phyloP scores from a whole-genome alignment of 2,329 filamentous ascomycete species.

The Penicillium sp. region DNA sequence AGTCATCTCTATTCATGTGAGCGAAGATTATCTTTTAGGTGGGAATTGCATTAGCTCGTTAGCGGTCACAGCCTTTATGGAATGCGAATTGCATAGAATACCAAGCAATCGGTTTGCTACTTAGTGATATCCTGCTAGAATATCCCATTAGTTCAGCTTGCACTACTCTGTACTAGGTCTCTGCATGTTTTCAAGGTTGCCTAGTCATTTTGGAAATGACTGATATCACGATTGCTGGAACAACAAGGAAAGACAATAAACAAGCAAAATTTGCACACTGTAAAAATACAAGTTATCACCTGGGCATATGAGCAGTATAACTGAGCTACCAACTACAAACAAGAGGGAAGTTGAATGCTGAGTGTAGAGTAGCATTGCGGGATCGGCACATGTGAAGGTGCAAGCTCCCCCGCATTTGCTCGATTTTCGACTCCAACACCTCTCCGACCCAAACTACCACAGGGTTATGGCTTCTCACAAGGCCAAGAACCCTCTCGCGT shows the following conservation, averaged over 20 bases:
- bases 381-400: conserved; percentile 7
- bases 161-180: too few relatives aligned
- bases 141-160: too few relatives aligned
- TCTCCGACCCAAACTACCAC: conserved; percentile 3
- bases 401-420: conserved; percentile 24
- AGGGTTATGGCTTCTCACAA: conserved; percentile 35
- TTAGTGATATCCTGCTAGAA: too few relatives aligned
- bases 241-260: too few relatives aligned
- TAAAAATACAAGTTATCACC: too few relatives aligned
- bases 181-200: too few relatives aligned
- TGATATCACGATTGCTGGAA: too few relatives aligned
- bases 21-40: conserved; percentile 25
- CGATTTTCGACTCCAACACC: conserved; percentile 20
- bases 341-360: not conserved
- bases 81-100: conserved; percentile 18
- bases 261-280: too few relatives aligned
- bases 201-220: too few relatives aligned
- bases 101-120: conserved; percentile 1
- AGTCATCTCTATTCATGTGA: conserved; percentile 28
- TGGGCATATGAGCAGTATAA: too few relatives aligned
- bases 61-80: conserved; percentile 20
- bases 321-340: too few relatives aligned
- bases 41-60: conserved; percentile 31
- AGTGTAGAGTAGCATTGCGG: not conserved
- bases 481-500: conserved; percentile 61